Percentiles rank a stretch among this genome's conserved stretches.
phyloP scores from a whole-genome alignment of 345 rosid species.

The Salix exigua region DNA sequence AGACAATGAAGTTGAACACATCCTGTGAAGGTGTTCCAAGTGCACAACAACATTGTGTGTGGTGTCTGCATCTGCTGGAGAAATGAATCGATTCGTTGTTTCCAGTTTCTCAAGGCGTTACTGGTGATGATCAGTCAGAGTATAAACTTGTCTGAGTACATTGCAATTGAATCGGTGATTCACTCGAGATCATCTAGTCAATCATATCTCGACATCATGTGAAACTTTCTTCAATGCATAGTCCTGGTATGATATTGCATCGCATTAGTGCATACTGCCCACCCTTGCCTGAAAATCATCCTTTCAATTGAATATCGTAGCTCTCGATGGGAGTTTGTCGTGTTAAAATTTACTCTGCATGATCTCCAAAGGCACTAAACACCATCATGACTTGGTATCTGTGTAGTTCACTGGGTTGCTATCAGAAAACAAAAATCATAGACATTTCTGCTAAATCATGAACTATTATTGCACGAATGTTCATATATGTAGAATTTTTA shows the following conservation, averaged over 20 bases:
- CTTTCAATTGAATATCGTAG: neutral
- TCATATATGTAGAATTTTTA: neutral
- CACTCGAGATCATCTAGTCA: neutral
- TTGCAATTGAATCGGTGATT: neutral
- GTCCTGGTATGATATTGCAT: neutral
- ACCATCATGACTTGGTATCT: neutral
- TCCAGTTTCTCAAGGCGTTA: neutral
- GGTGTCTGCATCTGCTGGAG: neutral
- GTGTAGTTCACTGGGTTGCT: neutral
- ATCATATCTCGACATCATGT: neutral
- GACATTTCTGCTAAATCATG: neutral
- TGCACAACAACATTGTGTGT: neutral
- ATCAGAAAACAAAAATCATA: neutral
- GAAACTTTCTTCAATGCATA: neutral
- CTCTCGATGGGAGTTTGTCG: neutral
- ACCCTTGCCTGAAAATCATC: neutral
- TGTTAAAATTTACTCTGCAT: neutral
- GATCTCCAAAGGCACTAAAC: neutral
- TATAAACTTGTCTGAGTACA: neutral
- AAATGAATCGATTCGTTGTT: neutral
- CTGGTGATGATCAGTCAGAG: neutral
- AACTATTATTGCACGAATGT: neutral
- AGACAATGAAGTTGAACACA: conserved; percentile 30
- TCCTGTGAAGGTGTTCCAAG: neutral
- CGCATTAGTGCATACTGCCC: neutral